Percentiles rank a stretch among this genome's conserved stretches.
Evolutionary conservation across 2,329 filamentous ascomycete species (phyloP).

Genomic region (Dryadomyces sulphureus): DNA sequence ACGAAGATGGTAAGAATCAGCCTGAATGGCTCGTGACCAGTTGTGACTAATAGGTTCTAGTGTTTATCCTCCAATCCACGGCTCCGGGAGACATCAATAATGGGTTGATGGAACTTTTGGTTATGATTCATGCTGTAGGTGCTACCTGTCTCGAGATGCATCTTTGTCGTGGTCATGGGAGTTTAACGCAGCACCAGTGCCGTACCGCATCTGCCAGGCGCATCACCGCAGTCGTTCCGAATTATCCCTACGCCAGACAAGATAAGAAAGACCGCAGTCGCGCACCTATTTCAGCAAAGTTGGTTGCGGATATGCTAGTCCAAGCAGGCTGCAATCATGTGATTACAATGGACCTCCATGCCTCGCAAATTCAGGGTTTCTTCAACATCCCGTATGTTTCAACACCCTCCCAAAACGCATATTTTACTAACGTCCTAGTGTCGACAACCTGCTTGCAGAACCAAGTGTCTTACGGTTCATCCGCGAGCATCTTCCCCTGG

Average conservation of each 20-base stretch:
- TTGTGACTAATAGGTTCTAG: background rate
- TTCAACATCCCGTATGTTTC: slow-evolving; percentile 52
- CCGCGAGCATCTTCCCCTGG: slow-evolving; percentile 63
- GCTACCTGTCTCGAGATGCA: background rate
- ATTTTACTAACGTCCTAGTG: slow-evolving; percentile 12
- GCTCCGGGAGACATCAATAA: slow-evolving; percentile 95
- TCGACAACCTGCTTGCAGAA: slow-evolving; percentile 78
- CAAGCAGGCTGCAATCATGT: slow-evolving; percentile 57
- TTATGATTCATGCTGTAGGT: slow-evolving; percentile 74
- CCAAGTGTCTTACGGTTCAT: slow-evolving; percentile 89
- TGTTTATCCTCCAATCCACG: slow-evolving; percentile 94
- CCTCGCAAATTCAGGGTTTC: slow-evolving; percentile 45
- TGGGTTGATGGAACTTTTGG: slow-evolving; percentile 92
- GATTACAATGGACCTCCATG: slow-evolving; percentile 80
- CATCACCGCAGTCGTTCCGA: slow-evolving; percentile 35
- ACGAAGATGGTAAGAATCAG: slow-evolving; percentile 56
- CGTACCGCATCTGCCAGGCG: slow-evolving; percentile 13
- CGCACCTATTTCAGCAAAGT: slow-evolving; percentile 89
- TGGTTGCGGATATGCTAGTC: slow-evolving; percentile 96
- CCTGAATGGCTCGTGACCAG: no score
- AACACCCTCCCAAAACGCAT: no score
- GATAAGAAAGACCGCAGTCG: slow-evolving; percentile 63
- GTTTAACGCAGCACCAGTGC: slow-evolving; percentile 6
- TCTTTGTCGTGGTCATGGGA: background rate
- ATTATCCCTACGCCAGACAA: slow-evolving; percentile 91